Conservation (phyloP, 2,329 filamentous ascomycete genomes). For the Harringtonia lauricola region DNA sequence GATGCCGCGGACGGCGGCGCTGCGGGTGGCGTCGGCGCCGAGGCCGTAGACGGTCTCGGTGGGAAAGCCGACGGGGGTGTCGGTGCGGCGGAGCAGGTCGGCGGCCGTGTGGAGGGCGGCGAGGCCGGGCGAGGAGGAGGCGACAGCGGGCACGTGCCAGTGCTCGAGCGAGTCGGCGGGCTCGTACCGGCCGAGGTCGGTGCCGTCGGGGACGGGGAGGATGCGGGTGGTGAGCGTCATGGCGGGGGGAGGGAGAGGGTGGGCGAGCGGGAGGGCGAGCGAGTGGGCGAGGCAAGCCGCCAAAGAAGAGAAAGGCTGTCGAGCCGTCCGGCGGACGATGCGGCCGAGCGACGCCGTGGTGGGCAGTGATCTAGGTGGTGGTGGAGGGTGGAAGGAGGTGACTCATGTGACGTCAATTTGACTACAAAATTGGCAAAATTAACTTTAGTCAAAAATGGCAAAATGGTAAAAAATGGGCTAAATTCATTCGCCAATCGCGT, state of each 20-base stretch:
- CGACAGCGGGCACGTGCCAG: constrained; percentile 27
- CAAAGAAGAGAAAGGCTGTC: not conserved
- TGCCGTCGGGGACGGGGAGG: constrained; percentile 10
- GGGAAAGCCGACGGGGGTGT: constrained; percentile 82
- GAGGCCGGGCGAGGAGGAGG: constrained; percentile 18
- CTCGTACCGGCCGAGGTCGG: constrained; percentile 11
- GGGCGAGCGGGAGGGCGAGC: not conserved
- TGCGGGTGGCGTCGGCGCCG: constrained; percentile 88
- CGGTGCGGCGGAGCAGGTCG: constrained; percentile 47
- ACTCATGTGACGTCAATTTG: not conserved
- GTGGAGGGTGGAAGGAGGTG: not conserved
- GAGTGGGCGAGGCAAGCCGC: not conserved
- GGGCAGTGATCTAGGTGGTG: not conserved
- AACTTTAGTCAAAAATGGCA: too few species aligned
- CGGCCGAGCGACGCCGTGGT: constrained; percentile 1
- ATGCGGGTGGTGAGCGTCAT: constrained; percentile 13
- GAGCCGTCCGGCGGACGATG: constrained; percentile 10
- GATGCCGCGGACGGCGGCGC: constrained; percentile 76
- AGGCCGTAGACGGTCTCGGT: constrained; percentile 97
- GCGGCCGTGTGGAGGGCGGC: constrained; percentile 52
- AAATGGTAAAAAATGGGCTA: too few species aligned
- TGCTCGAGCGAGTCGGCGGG: constrained; percentile 17
- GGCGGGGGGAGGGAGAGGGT: not conserved
- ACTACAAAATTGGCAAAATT: too few species aligned
- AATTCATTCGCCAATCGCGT: too few species aligned